Conservation (phyloP, 2,329 filamentous ascomycete genomes). For the Curvularia sp. region DNA sequence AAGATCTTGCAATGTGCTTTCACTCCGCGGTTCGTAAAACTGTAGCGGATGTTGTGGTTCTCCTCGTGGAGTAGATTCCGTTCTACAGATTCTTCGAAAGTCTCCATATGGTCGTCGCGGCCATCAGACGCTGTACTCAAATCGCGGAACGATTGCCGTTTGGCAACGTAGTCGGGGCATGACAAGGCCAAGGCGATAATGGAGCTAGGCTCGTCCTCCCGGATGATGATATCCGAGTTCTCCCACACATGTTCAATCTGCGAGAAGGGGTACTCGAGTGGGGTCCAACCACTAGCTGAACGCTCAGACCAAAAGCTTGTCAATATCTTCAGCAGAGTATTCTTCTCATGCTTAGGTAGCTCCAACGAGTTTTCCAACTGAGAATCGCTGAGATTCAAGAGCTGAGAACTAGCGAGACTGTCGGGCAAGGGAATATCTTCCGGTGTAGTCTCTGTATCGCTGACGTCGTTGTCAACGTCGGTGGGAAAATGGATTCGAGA, state of each 20-base stretch:
- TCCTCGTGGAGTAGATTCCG: slow-evolving; percentile 82
- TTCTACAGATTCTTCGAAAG: slow-evolving; percentile 76
- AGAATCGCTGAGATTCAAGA: slow-evolving; percentile 61
- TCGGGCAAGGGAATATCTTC: slow-evolving; percentile 72
- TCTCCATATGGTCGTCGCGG: slow-evolving; percentile 29
- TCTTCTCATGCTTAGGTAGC: slow-evolving; percentile 90
- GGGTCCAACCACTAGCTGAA: slow-evolving; percentile 91
- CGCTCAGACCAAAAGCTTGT: slow-evolving; percentile 99
- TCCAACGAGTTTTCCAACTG: slow-evolving; percentile 70
- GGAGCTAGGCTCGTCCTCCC: slow-evolving; percentile 96
- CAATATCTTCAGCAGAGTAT: slow-evolving; percentile 91
- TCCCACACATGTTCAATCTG: slow-evolving; percentile 93
- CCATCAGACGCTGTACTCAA: slow-evolving; percentile 21
- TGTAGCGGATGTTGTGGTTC: slow-evolving; percentile 93
- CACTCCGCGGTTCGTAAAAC: slow-evolving; percentile 91
- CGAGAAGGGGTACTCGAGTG: slow-evolving; percentile 85
- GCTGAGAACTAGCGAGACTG: slow-evolving; percentile 63
- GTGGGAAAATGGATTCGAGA: slow-evolving; percentile 55
- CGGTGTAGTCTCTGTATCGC: slow-evolving; percentile 74
- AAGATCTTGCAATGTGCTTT: slow-evolving; percentile 98
- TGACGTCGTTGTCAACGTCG: slow-evolving; percentile 61
- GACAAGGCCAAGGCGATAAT: slow-evolving; percentile 92
- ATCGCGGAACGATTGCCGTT: slow-evolving; percentile 71
- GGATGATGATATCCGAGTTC: slow-evolving; percentile 94
- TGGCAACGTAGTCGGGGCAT: slow-evolving; percentile 84